phyloP scores from a whole-genome alignment of 179 eudicot species.

The Amaranthus tricolor region DNA sequence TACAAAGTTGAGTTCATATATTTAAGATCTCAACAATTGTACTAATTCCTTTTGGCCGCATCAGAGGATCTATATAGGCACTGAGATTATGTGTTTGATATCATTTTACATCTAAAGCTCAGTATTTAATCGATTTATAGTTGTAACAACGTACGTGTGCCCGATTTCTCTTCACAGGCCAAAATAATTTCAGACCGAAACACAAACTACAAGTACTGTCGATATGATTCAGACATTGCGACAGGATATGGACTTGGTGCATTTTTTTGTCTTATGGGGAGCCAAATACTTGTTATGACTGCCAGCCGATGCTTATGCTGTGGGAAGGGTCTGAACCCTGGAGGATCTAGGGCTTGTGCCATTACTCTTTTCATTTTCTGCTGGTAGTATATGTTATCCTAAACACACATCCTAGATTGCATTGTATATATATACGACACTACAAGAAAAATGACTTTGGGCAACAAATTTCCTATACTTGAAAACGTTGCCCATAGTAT shows the following conservation, averaged over 20 bases:
- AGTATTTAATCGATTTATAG: too few species aligned
- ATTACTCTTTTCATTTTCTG: constrained; percentile 65
- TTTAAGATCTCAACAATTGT: not conserved
- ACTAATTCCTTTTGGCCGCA: too few species aligned
- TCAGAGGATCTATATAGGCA: too few species aligned
- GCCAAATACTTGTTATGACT: constrained; percentile 61
- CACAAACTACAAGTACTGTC: constrained; percentile 46
- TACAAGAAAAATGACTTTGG: too few species aligned
- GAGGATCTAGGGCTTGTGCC: constrained; percentile 78
- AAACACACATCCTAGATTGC: too few species aligned
- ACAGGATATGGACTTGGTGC: constrained; percentile 78
- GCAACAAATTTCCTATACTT: too few species aligned
- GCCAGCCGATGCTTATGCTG: constrained; percentile 88
- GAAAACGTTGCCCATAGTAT: too few species aligned
- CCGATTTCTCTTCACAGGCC: constrained; percentile 37
- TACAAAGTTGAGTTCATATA: not conserved
- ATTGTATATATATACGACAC: too few species aligned
- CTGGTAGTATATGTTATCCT: constrained; percentile 47
- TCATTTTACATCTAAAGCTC: too few species aligned
- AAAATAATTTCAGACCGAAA: constrained; percentile 33
- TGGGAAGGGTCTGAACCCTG: constrained; percentile 66
- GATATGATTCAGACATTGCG: constrained; percentile 64
- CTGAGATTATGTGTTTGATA: too few species aligned
- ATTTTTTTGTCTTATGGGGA: constrained; percentile 56
- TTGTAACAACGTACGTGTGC: not conserved